Evolutionary conservation across 768 basidiomycete species (phyloP).

Genomic region (Lactifluus hygrophoroides): DNA sequence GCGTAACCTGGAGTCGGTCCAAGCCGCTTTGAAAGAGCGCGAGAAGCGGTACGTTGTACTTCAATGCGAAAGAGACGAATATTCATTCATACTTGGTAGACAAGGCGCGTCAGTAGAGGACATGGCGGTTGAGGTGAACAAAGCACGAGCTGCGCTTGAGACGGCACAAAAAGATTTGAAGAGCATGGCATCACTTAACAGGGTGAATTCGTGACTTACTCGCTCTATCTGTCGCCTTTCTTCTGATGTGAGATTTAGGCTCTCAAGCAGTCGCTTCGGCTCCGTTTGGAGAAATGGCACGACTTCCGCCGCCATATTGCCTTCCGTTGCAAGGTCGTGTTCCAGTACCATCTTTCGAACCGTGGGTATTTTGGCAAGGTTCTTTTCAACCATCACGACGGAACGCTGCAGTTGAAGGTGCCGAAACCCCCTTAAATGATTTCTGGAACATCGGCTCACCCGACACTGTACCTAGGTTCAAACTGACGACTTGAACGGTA

Average conservation of each 20-base stretch:
- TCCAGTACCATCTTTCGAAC: slow-evolving; percentile 71
- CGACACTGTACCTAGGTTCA: slow-evolving; percentile 43
- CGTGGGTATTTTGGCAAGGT: slow-evolving; percentile 90
- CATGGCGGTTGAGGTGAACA: slow-evolving; percentile 63
- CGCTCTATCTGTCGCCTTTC: background rate
- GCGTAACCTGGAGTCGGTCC: slow-evolving; percentile 51
- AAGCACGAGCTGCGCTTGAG: slow-evolving; percentile 49
- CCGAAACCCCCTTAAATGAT: slow-evolving; percentile 3
- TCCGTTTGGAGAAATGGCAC: slow-evolving; percentile 70
- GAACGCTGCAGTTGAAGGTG: slow-evolving; percentile 60
- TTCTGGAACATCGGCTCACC: background rate
- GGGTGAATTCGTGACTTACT: slow-evolving; percentile 34
- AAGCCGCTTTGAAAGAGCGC: slow-evolving; percentile 56
- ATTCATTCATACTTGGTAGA: slow-evolving; percentile 29
- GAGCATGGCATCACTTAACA: slow-evolving; percentile 56
- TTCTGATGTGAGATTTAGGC: slow-evolving; percentile 35
- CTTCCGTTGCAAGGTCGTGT: slow-evolving; percentile 76
- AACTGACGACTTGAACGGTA: slow-evolving; percentile 69
- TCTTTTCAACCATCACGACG: slow-evolving; percentile 66
- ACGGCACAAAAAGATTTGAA: slow-evolving; percentile 54
- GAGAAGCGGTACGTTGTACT: slow-evolving; percentile 44
- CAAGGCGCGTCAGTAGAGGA: slow-evolving; percentile 74
- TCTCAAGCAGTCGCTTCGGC: slow-evolving; percentile 53
- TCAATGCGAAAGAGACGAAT: slow-evolving; percentile 1
- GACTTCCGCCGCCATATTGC: slow-evolving; percentile 85